Base-by-base conservation (phyloP, 768 basidiomycete species). In the Pisolithus tinctorius region DNA sequence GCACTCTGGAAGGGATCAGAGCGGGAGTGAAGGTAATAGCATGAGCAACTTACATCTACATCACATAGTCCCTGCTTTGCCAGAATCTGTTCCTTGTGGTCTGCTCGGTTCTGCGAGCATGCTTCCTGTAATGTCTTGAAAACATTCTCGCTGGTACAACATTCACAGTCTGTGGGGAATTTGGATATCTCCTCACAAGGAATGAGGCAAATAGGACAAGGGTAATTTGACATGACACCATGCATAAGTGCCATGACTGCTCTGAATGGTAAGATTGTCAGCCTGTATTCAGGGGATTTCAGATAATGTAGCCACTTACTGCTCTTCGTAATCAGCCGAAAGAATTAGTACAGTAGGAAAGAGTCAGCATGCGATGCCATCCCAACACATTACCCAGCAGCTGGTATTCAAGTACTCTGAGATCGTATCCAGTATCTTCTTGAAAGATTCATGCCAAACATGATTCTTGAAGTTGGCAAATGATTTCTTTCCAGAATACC, bases 191-290 rank as follows among this genome's bases (percentile, higher is more conserved):
- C 39, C 6, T 40, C 39, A 6, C 3, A 2, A 11, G 39, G 39
- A n/a, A 40, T n/a, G 17, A 40, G 39, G 17, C 39, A 40, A n/a
- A 40, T 17, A 14, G 39, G 39, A 40, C 39, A 40, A 40, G 39
- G 39, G 17, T 2, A 40, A 70, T 38, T 66, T 65, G 8, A 73
- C 40, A 30, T 59, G 62, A 4, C 58, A 40, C 72, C 71, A 74
- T 0, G 60, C 49, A 7, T 71, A 64, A 31, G 17, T 40, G 39
- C 39, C 39, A 40, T 40, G 20, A 20, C 20, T 20, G 20, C 20
- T 20, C 20, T 20, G 20, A 20, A 20, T 20, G 20, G 20, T 20
- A 10, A 40, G 13, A 17, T n/a, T 14, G 13, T n/a, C n/a, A 70
- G 69, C 44, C 44, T 67, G 74, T 26, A n/a, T 10, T 47, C 44